Base-by-base conservation (phyloP, 257 asterid species). In the Ligustrum vulgare region DNA sequence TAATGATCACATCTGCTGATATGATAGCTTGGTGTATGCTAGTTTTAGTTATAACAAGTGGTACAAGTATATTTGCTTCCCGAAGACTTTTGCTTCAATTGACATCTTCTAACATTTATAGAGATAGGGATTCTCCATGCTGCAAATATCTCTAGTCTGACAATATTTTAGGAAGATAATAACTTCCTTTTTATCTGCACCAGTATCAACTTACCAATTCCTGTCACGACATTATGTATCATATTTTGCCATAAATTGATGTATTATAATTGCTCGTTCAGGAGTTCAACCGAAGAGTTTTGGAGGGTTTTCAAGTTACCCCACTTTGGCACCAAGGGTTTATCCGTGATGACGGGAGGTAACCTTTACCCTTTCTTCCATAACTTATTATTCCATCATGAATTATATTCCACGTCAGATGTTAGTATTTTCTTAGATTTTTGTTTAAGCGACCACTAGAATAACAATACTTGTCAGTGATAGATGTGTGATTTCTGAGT, bases 241-340 rank as follows among this genome's bases (percentile, higher is more conserved):
- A 54, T 22, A 60, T 18, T 23, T 23, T 60, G 15, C 67, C 31
- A 9, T 60, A 60, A 34, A 15, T 60, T 60, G 18, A 60, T 71
- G 39, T n/a, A 69, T 70, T 11, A 10, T 3, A 22, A 62, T 16
- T 74, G 69, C 71, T 71, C 74, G 15, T 87, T 75, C 86, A 92
- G 98, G 99, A 94, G 83, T 94, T 94, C 82, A 81, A 89, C 82
- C 75, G 69, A 73, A 86, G 89, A 65, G 98, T 94, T 66, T 20
- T 43, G 31, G 97, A 94, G 83, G 99, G 99, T 75, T 94, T 89
- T 88, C 99, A 94, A 84, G 99, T 90, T 34, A 89, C 98, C 77
- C 99, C 99, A 68, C 80, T 92, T 72, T 94, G 98, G 96, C 89
- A 94, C 83, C 99, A 94, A 77, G 99, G 99, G 69, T 88, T 70